Evolutionary conservation across 345 rosid species (phyloP), one percentile per base, ranked within the genome.

Genomic region (Eucalyptus tenuipes): DNA sequence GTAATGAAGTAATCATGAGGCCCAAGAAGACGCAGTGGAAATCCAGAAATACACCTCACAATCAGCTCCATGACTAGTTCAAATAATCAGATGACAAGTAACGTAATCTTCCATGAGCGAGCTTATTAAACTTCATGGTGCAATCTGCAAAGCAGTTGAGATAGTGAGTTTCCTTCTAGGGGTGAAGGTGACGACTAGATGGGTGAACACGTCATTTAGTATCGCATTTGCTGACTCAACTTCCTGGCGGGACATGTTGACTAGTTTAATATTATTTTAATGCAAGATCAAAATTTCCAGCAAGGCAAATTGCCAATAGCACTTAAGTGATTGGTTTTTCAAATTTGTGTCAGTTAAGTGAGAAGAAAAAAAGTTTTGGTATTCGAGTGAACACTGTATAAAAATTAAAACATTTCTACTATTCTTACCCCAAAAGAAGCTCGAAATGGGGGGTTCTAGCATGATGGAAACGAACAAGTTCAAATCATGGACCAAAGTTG

Each of bases 361-460:
- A 52, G 57, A 24, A 18, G 24, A 52, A 52, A 52, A 52, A 52
- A 18, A 7, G 1, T 3, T 17, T 52, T 52, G 1, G 0, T 52
- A 52, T 52, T 52, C 2, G 18, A 52, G 0, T 52, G 1, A 52
- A 9, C 4, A 52, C 0, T 52, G 10, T 52, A 52, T 18, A 2
- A 52, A 18, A 52, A 52, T 52, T 52, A 52, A 52, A 52, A 52
- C 24, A 17, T 52, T 17, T 7, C 55, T 7, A 52, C 24, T 52
- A 52, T 52, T 52, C 24, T 52, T 52, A 52, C 64, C 2, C 1
- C 7, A 16, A n/a, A 64, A 64, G 10, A n/a, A 64, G 10, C 37
- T 64, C 10, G 37, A 64, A 64, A 64, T 14, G 75, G 75, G 33
- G 33, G 9, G 71, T n/a, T n/a, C 71, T 13, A 13, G n/a, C 31